phyloP scores from a whole-genome alignment of 2,329 filamentous ascomycete species.

The Knoxdaviesia capensis region DNA sequence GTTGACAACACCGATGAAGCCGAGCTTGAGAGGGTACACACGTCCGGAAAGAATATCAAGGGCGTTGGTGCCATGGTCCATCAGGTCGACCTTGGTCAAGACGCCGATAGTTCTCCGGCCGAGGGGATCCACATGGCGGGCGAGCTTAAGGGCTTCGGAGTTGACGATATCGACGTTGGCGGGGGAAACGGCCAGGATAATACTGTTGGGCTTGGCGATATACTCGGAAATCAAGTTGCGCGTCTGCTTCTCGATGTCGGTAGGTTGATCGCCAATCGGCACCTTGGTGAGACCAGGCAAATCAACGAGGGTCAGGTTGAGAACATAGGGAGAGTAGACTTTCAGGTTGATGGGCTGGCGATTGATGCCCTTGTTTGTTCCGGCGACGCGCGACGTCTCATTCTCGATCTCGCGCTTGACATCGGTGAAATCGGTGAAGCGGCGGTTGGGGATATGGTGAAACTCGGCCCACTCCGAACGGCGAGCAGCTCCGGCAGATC shows the following conservation, averaged over 20 bases:
- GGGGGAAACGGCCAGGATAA: constrained; percentile 87
- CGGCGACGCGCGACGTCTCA: constrained; percentile 78
- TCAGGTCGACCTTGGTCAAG: constrained; percentile 88
- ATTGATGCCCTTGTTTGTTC: constrained; percentile 97
- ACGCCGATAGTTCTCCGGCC: constrained; percentile 92
- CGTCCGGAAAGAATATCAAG: constrained; percentile 93
- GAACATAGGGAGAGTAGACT: constrained; percentile 90
- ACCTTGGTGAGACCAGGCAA: constrained; percentile 90
- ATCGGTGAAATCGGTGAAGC: constrained; percentile 77
- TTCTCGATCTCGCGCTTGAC: constrained; percentile 95
- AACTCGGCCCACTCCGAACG: constrained; percentile 80
- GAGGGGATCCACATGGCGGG: constrained; percentile 87
- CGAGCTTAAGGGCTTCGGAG: constrained; percentile 90
- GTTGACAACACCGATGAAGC: constrained; percentile 96
- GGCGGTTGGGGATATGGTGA: constrained; percentile 76
- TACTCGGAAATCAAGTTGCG: constrained; percentile 93
- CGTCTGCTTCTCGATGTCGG: constrained; percentile 97
- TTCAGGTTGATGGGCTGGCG: constrained; percentile 95
- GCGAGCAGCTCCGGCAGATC: constrained; percentile 49
- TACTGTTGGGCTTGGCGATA: constrained; percentile 97
- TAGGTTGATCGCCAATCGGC: constrained; percentile 90
- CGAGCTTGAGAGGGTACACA: constrained; percentile 89
- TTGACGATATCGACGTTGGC: constrained; percentile 98
- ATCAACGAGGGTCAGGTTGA: constrained; percentile 92
- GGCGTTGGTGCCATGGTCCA: constrained; percentile 97